Evolutionary conservation across 2,329 filamentous ascomycete genomes (phyloP), one percentile per base, ranked within the genome.

Genomic region (Aspergillus texensis): DNA sequence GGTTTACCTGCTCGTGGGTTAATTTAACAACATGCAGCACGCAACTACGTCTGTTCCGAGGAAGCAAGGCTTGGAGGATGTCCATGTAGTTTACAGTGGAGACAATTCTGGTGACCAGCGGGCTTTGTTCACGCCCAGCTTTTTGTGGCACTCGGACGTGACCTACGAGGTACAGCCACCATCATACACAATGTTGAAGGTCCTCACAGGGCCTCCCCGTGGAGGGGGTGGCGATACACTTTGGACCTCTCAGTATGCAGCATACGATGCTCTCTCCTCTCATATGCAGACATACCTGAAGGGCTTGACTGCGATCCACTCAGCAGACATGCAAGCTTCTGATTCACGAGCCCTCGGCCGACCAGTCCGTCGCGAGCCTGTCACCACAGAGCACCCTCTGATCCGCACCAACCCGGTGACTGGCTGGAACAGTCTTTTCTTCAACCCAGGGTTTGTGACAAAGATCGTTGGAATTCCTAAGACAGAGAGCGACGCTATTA

Each of bases 321-420:
- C 84, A 0, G 84, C 84, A 14, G 78, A 85, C 24, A 80, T 85
- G 68, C 84, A 86, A 75, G 84, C 83, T 14, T 79, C 81, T 36
- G 84, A 83, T 36, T 80, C 82, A 6, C 78, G 78, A 24, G 81
- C 81, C 2, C 74, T 82, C 19, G 83, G 84, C n/a, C 82, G 84
- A 46, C 77, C 81, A 10, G 82, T 86, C 4, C 81, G 84, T 30
- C 81, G 84, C 12, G 82, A 83, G 5, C 83, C 85, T 4, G 77
- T 88, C 36, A 80, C 80, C 9, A 86, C 84, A 0, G 79, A 83
- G 57, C 85, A 89, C 68, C 86, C 86, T 1, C 76, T 89, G 1
- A 76, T 89, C 50, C 82, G 86, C 24, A 86, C 85, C 0, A 83
- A 89, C 69, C 86, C 86, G 0, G 86, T 88, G 8, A 89, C 86